Evolutionary conservation across 1,284 basidiomycete genomes (phyloP).

Genomic region (Vanrija pseudolonga): DNA sequence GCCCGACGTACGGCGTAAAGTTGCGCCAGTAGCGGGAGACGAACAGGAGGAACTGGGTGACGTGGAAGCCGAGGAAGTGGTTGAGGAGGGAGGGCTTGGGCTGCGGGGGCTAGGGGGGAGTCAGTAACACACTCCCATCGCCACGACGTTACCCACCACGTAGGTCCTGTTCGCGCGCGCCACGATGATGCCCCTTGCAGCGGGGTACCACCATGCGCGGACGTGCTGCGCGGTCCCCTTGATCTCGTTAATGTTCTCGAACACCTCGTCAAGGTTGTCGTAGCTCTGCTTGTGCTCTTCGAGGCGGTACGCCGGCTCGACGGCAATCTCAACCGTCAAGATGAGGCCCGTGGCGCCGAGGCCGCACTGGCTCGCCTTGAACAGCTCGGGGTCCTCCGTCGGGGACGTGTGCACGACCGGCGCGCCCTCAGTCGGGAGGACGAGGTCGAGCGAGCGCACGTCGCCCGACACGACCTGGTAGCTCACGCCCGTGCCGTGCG

Average conservation of each 20-base stretch:
- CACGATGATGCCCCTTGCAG: slow-evolving; percentile 68
- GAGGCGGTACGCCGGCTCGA: slow-evolving; percentile 79
- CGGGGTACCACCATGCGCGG: slow-evolving; percentile 93
- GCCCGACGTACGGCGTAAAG: slow-evolving; percentile 44
- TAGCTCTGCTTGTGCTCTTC: slow-evolving; percentile 69
- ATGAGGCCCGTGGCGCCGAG: slow-evolving; percentile 92
- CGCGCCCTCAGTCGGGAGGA: slow-evolving; percentile 49
- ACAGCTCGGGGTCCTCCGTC: slow-evolving; percentile 65
- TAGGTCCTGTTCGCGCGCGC: slow-evolving; percentile 70
- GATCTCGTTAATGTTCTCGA: slow-evolving; percentile 54
- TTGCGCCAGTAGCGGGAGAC: slow-evolving; percentile 47
- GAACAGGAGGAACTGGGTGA: slow-evolving; percentile 76
- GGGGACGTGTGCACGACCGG: slow-evolving; percentile 31
- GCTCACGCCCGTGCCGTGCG: slow-evolving; percentile 82
- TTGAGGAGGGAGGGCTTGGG: slow-evolving; percentile 51
- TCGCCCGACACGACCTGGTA: slow-evolving; percentile 81
- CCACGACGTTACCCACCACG: slow-evolving; percentile 58
- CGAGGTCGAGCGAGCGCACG: slow-evolving; percentile 69
- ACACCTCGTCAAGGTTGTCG: slow-evolving; percentile 57
- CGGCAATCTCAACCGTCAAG: slow-evolving; percentile 69
- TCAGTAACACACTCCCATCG: not conserved
- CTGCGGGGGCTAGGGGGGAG: slow-evolving; percentile 53
- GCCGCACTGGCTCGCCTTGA: slow-evolving; percentile 87
- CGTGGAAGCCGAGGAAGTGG: slow-evolving; percentile 72
- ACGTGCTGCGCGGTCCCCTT: slow-evolving; percentile 74